These are phyloP conservation scores for Trichophyton benhamiae DNA, from an alignment of 2,329 filamentous ascomycete species.

Conservation along the genomic window DNA sequence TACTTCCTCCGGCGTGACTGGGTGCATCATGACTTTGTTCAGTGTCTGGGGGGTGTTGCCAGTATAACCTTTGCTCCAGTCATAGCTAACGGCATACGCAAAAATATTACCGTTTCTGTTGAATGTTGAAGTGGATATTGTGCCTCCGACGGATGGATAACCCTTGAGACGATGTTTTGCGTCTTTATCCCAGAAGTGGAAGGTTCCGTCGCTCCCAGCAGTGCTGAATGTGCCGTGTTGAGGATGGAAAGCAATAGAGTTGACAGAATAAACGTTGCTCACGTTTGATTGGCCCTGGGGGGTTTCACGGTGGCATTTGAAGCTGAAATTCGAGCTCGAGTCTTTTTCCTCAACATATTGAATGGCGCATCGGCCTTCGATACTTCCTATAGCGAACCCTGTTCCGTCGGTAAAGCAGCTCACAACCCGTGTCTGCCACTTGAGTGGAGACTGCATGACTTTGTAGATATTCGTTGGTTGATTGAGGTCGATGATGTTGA, in stretches of 20 bases:
- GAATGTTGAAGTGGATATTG: constrained; percentile 86
- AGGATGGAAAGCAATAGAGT: constrained; percentile 96
- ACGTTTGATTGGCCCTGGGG: constrained; percentile 52
- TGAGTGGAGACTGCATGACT: constrained; percentile 85
- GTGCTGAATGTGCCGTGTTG: constrained; percentile 97
- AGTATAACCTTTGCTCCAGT: constrained; percentile 95
- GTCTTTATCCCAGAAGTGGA: constrained; percentile 68
- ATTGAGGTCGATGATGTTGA: constrained; percentile 85
- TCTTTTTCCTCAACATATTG: constrained; percentile 98
- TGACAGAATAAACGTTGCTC: constrained; percentile 87
- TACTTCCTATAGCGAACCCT: constrained; percentile 89
- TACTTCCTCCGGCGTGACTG: constrained; percentile 54
- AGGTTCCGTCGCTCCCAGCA: constrained; percentile 87
- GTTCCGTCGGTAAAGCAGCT: constrained; percentile 87
- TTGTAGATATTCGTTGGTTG: constrained; percentile 90
- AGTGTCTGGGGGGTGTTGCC: constrained; percentile 59
- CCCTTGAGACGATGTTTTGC: constrained; percentile 83
- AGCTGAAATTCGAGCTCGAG: constrained; percentile 83
- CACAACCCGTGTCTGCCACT: constrained; percentile 94
- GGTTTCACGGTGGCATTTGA: constrained; percentile 92
- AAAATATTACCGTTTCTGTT: constrained; percentile 74
- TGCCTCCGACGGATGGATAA: constrained; percentile 70
- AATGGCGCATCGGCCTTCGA: constrained; percentile 93
- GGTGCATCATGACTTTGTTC: constrained; percentile 76
- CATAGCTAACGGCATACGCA: constrained; percentile 84